Percentiles rank a stretch among this genome's conserved stretches.
These are phyloP conservation scores for Diaporthe velutina DNA, from an alignment of 2,329 filamentous ascomycete genomes.

Conservation along the genomic window DNA sequence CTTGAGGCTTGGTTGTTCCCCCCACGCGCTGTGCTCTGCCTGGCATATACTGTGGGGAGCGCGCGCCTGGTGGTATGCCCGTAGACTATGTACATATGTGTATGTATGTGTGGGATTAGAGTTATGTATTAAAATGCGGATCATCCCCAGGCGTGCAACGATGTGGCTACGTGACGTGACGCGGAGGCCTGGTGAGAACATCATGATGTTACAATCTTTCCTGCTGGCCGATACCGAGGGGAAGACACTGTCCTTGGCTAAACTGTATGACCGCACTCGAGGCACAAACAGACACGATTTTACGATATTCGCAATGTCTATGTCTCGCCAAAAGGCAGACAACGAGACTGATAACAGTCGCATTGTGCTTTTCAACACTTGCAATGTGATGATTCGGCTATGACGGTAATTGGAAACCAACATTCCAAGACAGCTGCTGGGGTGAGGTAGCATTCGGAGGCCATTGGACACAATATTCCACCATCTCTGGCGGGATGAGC, in stretches of 20 bases:
- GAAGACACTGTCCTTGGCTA: background rate
- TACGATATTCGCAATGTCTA: background rate
- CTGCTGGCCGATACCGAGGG: background rate
- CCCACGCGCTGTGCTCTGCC: background rate
- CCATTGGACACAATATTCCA: background rate
- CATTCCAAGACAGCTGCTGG: background rate
- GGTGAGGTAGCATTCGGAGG: background rate
- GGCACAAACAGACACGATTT: background rate
- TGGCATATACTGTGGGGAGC: background rate
- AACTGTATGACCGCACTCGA: too few relatives aligned
- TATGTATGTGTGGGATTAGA: background rate
- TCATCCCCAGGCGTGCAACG: background rate
- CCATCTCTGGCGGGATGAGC: background rate
- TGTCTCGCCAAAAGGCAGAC: background rate
- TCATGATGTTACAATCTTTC: background rate
- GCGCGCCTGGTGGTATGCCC: background rate
- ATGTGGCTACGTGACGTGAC: background rate
- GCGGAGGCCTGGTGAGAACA: background rate
- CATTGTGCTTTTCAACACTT: background rate
- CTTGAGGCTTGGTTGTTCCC: background rate
- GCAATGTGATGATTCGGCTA: background rate
- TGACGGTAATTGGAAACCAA: too few relatives aligned
- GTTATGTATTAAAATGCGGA: slow-evolving; percentile 20
- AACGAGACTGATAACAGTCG: background rate
- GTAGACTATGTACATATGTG: background rate